phyloP scores from a whole-genome alignment of 352 stramenopile genomes.

The Phytophthora aleatoria region DNA sequence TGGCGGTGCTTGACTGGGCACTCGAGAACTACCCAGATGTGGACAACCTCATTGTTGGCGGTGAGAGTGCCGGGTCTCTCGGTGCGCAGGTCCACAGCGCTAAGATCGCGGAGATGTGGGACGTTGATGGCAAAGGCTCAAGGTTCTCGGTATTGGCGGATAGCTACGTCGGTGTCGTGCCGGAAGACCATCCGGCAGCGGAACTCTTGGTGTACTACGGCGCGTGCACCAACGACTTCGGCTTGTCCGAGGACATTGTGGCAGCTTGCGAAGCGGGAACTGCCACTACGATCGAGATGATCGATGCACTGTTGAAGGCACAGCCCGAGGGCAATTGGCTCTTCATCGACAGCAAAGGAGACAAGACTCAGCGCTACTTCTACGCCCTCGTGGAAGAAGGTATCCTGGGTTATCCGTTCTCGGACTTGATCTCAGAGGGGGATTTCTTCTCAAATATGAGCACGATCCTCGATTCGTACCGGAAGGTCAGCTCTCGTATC shows the following conservation, averaged over 20 bases:
- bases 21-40: conserved; percentile 60
- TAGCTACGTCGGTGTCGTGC: conserved; percentile 62
- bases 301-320: conserved; percentile 42
- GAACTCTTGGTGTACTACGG: conserved; percentile 49
- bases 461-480: conserved; percentile 38
- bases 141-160: conserved; percentile 52
- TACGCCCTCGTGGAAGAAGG: conserved; percentile 62
- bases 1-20: conserved; percentile 63
- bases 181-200: conserved; percentile 37
- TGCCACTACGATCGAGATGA: conserved; percentile 41
- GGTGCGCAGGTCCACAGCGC: conserved; percentile 47
- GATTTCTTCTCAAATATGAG: conserved; percentile 52
- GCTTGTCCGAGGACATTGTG: conserved; percentile 41
- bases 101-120: conserved; percentile 57
- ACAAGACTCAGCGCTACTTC: conserved; percentile 63
- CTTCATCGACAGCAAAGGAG: conserved; percentile 64
- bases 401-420: conserved; percentile 61
- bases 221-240: conserved; percentile 33
- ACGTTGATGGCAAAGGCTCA: conserved; percentile 46
- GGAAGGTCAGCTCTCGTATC: conserved; percentile 31
- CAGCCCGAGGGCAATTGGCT: conserved; percentile 54
- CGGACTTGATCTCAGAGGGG: conserved; percentile 49
- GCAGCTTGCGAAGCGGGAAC: conserved; percentile 47
- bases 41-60: conserved; percentile 52
- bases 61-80: conserved; percentile 60